Conservation (phyloP, 805 yeast species). For the Vanderwaltozyma polyspora region DNA sequence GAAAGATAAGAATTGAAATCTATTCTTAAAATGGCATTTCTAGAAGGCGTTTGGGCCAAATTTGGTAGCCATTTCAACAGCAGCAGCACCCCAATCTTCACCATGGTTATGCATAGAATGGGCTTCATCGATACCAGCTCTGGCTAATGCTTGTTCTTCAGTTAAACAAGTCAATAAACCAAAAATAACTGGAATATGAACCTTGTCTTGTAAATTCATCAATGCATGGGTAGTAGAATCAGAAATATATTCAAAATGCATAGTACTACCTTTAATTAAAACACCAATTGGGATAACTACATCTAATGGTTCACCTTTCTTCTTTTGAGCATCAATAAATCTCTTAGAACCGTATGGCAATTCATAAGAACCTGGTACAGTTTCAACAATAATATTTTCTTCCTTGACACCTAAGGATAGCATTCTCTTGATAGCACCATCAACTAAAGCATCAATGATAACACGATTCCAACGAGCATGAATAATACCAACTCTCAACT, state of each 20-base stretch:
- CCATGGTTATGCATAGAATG: constrained; percentile 82
- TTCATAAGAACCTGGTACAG: constrained; percentile 94
- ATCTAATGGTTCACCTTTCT: constrained; percentile 45
- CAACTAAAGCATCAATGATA: constrained; percentile 67
- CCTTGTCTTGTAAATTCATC: constrained; percentile 66
- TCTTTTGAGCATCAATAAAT: constrained; percentile 35
- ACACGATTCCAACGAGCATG: constrained; percentile 92
- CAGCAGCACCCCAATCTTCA: constrained; percentile 97
- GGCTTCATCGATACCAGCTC: constrained; percentile 77
- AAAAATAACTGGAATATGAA: constrained; percentile 73
- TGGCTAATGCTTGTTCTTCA: constrained; percentile 83
- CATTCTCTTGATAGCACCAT: constrained; percentile 60
- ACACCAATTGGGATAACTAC: constrained; percentile 92
- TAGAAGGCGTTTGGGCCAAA: constrained; percentile 26
- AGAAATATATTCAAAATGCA: constrained; percentile 97
- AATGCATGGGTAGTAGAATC: constrained; percentile 78
- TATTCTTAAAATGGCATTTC: not conserved
- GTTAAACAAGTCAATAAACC: constrained; percentile 91
- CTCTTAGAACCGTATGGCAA: constrained; percentile 70
- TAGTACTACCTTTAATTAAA: constrained; percentile 89
- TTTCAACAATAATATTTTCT: constrained; percentile 66
- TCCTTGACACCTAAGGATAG: constrained; percentile 56
- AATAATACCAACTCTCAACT: constrained; percentile 68
- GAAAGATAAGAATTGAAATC: no score
- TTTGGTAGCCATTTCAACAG: constrained; percentile 80